These are phyloP conservation scores for Chaetomium tenue DNA, from an alignment of 495 filamentous ascomycete species.

Conservation along the genomic window DNA sequence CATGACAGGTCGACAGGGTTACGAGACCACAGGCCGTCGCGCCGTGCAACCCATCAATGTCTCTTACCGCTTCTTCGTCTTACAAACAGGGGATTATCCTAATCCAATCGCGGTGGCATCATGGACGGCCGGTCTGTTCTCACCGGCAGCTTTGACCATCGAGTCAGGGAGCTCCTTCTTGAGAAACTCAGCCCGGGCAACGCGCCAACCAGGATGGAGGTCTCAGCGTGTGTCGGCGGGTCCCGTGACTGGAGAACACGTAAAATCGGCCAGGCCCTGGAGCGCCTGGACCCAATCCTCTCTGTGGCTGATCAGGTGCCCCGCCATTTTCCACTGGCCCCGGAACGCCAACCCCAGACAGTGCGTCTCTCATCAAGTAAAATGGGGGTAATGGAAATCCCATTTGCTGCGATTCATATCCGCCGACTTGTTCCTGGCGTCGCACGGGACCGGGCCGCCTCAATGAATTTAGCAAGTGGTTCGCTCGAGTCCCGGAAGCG, in stretches of 20 bases:
- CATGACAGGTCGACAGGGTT: background rate
- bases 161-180: background rate
- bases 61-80: slow-evolving; percentile 30
- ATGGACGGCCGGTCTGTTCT: slow-evolving; percentile 24
- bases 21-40: background rate
- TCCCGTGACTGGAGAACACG: slow-evolving; percentile 38
- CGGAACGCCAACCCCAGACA: slow-evolving; percentile 23
- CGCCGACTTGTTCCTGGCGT: slow-evolving; percentile 24
- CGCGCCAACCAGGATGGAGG: slow-evolving; percentile 2
- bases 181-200: background rate
- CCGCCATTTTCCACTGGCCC: slow-evolving; percentile 32
- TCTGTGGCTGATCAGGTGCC: slow-evolving; percentile 23
- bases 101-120: slow-evolving; percentile 24
- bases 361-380: slow-evolving; percentile 40
- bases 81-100: background rate
- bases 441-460: slow-evolving; percentile 27
- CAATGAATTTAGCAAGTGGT: slow-evolving; percentile 16
- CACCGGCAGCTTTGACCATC: slow-evolving; percentile 20
- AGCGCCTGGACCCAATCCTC: slow-evolving; percentile 15
- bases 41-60: slow-evolving; percentile 20
- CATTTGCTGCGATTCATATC: slow-evolving; percentile 8
- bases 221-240: slow-evolving; percentile 16
- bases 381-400: slow-evolving; percentile 44
- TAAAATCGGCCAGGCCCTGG: slow-evolving; percentile 27
- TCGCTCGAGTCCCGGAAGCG: slow-evolving; percentile 3